Conservation (phyloP, 2,329 filamentous ascomycete species). For the Emmonsiellopsis sp. region DNA sequence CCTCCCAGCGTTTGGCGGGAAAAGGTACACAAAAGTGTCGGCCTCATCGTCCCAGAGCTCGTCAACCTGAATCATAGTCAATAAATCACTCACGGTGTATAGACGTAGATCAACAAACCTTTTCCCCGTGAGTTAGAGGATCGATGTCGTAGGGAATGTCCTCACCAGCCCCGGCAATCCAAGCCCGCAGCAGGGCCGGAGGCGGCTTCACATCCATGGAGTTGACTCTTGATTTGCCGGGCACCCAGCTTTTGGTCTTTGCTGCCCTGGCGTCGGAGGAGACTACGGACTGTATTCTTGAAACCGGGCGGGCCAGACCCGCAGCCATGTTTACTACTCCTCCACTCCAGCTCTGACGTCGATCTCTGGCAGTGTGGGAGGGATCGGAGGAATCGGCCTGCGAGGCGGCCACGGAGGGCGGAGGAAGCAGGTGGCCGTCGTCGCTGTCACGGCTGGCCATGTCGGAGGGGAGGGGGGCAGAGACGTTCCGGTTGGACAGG, state of each 20-base stretch:
- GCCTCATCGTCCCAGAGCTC: conserved; percentile 55
- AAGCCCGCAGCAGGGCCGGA: conserved; percentile 37
- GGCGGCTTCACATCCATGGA: conserved; percentile 22
- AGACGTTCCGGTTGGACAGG: conserved; percentile 9
- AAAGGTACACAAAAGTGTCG: conserved; percentile 56
- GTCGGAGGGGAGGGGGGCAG: conserved; percentile 14
- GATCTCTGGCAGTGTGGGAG: conserved; percentile 25
- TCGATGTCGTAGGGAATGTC: conserved; percentile 47
- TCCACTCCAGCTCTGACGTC: conserved; percentile 26
- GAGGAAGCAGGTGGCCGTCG: conserved; percentile 21
- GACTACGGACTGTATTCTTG: conserved; percentile 16
- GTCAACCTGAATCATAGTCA: conserved; percentile 4
- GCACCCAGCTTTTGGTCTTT: conserved; percentile 37
- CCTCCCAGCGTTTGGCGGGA: conserved; percentile 46
- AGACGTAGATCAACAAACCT: conserved; percentile 23
- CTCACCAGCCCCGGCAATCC: conserved; percentile 50
- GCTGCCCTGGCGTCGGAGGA: conserved; percentile 16
- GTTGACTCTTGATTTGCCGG: conserved; percentile 26
- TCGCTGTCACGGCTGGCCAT: conserved; percentile 14
- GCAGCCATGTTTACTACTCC: conserved; percentile 24
- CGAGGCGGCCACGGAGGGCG: conserved; percentile 29
- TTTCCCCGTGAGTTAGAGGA: conserved; percentile 41
- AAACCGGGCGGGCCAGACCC: conserved; percentile 24
- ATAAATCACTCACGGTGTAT: too few species aligned
- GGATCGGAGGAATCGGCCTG: conserved; percentile 28